Base-by-base conservation (phyloP, 441 rosid genomes). In the Mallotus japonicus region DNA sequence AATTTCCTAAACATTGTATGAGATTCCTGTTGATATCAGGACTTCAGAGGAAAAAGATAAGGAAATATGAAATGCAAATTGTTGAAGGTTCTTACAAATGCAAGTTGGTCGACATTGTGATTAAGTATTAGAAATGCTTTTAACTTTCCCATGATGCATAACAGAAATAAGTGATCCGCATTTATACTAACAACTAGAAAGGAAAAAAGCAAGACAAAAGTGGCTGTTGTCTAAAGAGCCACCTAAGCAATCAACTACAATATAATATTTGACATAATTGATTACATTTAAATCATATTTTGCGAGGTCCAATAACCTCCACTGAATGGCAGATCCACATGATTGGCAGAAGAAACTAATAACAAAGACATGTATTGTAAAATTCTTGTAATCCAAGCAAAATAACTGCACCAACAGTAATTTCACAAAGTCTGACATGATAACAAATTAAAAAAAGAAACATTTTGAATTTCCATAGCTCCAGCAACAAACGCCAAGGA, bases 1-100 rank as follows among this genome's bases (percentile, higher is more conserved):
- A 20, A 28, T 65, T 51, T 68, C 22, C 20, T 17, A 16, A 66
- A 50, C 19, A 34, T 44, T 55, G n/a, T 40, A 34, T 19, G 34
- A 54, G 44, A 37, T 61, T 65, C 17, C 11, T n/a, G 51, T 65
- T 42, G 15, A 28, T 40, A 68, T 19, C 62, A 74, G 60, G 34
- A 8, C 19, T 50, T 13, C 3, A 47, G 6, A n/a, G 3, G 50
- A 47, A 50, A 22, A 6, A 51, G 19, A 15, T 40, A 15, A 32
- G 19, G 67, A 54, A 51, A 50, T 34, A 51, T 34, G 19, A 44
- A 37, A 58, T 8, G 13, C 0, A 34, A 12, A 56, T 22, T 44
- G 46, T 7, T 17, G 13, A 51, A 64, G 54, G 47, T 37, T 53
- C 37, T 65, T 65, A n/a, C 5, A 20, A 17, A 17, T 63, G 42